A percentile compares a stretch with the other conserved stretches of the same genome.
phyloP scores from a whole-genome alignment of 2,329 filamentous ascomycete species.

The Penicillium sp. region DNA sequence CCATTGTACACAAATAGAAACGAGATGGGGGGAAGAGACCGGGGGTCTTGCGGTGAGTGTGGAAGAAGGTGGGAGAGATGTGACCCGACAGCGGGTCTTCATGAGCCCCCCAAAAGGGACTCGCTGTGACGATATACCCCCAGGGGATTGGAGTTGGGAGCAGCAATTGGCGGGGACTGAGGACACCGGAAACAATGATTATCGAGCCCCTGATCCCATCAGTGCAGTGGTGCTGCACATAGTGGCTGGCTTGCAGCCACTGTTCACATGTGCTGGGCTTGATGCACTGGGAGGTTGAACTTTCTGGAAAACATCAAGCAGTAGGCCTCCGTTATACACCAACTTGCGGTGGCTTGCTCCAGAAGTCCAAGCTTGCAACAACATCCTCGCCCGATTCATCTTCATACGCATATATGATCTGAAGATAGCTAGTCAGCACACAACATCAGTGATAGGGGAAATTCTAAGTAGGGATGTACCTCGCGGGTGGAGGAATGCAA shows the following conservation, averaged over 20 bases:
- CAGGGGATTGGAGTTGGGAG: too few species aligned
- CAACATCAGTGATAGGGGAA: background rate
- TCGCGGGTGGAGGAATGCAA: slow-evolving; percentile 94
- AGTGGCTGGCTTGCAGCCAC: too few species aligned
- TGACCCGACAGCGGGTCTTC: too few species aligned
- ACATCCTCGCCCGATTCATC: slow-evolving; percentile 91
- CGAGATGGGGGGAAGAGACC: slow-evolving; percentile 8
- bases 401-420: slow-evolving; percentile 98
- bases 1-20: slow-evolving; percentile 36
- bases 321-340: background rate
- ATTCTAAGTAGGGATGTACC: slow-evolving; percentile 51
- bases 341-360: slow-evolving; percentile 55
- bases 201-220: too few species aligned
- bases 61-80: background rate
- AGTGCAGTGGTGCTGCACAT: too few species aligned
- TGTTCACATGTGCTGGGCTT: too few species aligned
- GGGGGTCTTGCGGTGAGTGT: slow-evolving; percentile 1
- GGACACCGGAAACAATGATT: too few species aligned
- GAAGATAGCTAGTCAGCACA: slow-evolving; percentile 23
- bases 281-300: too few species aligned
- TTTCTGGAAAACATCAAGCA: too few species aligned
- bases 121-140: too few species aligned
- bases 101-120: too few species aligned
- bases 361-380: slow-evolving; percentile 93
- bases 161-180: too few species aligned